Evolutionary conservation across 371 early-diverging fungal species (phyloP), one percentile per base, ranked within the genome.

Genomic region (Cokeromyces recurvatus): DNA sequence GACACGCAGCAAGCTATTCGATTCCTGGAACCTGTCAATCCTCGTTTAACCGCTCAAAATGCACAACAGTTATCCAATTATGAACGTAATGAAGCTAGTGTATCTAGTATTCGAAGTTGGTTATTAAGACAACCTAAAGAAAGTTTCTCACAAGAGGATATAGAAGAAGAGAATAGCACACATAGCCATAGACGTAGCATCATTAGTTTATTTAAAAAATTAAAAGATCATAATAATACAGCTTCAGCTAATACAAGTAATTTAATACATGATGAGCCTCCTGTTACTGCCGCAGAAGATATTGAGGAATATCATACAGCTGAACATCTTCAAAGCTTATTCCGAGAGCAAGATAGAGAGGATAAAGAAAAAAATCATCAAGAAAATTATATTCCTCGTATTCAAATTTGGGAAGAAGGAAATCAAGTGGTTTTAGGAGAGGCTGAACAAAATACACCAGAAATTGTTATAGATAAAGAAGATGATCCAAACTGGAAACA

Each of bases 11-110:
- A 59, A 37, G 57, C 60, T 2, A 66, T 71, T 46, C 60, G 68
- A 3, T 71, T 71, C 20, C n/a, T 71, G 2, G 68, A 71, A 23
- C 72, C 71, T 17, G 51, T 65, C 16, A 70, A 61, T 11, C 71
- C 65, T 9, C 53, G 47, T 17, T 15, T 35, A 12, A 42, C 29
- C 11, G 15, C n/a, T 4, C 35, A 20, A 35, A 50, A 22, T 23
- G 35, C 1, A 35, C 35, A 24, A 22, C 56, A 12, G 53, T 53
- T 7, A 48, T n/a, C 57, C 20, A 66, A 62, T 31, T 23, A 51
- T 11, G 63, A 66, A 43, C 43, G 46, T 10, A 73, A 66, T 31
- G 73, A 73, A 25, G 21, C 53, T 0, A 68, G 67, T 27, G 62
- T 59, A 2, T 56, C 66, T 2, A 64, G 73, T 46, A 35, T 72